Evolutionary conservation across 129 eudicot species (phyloP), one percentile per base, ranked within the genome.

Genomic region (Pulicaria dysenterica): DNA sequence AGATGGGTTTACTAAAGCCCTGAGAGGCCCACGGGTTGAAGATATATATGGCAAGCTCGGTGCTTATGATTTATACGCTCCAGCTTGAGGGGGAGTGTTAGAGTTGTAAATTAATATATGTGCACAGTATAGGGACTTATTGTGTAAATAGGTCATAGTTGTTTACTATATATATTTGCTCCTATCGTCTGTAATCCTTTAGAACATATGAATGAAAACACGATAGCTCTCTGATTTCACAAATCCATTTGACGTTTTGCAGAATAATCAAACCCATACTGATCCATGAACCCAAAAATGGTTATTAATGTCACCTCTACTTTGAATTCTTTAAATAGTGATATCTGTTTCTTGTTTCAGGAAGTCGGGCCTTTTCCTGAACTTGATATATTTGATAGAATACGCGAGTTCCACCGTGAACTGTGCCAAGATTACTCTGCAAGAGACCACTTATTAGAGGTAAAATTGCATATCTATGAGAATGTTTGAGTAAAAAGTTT

Each of bases 361-460:
- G 99, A 90, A 77, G 84, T 95, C 39, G 85, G 83, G 58, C 91
- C 97, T 24, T 95, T 95, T 74, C 96, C 99, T 40, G 89, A 84
- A 66, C 9, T 73, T 19, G 88, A 74, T 51, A 53, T 76, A 73
- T 88, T 95, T 81, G 88, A 88, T 78, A 73, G 79, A 14, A 57
- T 95, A 63, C 76, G 90, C 69, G 58, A 40, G 75, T 86, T 90
- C 61, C 96, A 90, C 64, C 79, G 40, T 80, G 77, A 88, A 58
- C 44, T 95, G 45, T 88, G 86, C 72, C 81, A 67, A 69, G 82
- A 73, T 50, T 90, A 90, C 88, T 90, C 96, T 13, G 85, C 93
- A 81, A 84, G 85, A 80, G 86, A 80, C 67, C 97, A 90, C 84
- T 83, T 95, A 70, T 73, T 90, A 62, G 87, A 84, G 90, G 99